Conservation (phyloP, 2,329 filamentous ascomycete species). For the Diatrype stigma region DNA sequence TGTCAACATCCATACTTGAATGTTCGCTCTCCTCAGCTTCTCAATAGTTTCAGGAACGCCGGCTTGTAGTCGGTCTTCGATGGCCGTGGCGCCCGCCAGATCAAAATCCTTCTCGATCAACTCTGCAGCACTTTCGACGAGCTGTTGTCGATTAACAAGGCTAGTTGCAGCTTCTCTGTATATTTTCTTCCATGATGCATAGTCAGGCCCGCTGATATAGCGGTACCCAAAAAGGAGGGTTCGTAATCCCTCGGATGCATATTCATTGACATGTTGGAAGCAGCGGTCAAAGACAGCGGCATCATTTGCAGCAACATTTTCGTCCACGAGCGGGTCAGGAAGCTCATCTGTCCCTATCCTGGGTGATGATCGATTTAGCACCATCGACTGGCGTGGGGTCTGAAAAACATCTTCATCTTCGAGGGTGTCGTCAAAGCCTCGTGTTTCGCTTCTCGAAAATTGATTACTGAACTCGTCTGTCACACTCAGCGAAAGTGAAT, state of each 20-base stretch:
- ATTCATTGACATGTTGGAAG: constrained; percentile 85
- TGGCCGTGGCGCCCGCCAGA: constrained; percentile 81
- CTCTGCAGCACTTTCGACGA: constrained; percentile 77
- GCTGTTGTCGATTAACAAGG: constrained; percentile 71
- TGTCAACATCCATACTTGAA: constrained; percentile 96
- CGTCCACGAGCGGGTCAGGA: constrained; percentile 54
- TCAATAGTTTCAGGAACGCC: constrained; percentile 91
- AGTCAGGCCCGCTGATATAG: constrained; percentile 71
- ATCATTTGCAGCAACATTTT: constrained; percentile 57
- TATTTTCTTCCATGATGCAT: constrained; percentile 68
- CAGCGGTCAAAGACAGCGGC: constrained; percentile 72
- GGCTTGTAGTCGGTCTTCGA: constrained; percentile 88
- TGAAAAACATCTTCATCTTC: constrained; percentile 18
- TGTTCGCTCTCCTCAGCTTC: constrained; percentile 79
- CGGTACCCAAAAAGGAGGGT: constrained; percentile 82
- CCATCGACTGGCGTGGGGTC: constrained; percentile 27
- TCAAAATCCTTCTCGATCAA: constrained; percentile 78
- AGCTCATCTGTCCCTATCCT: constrained; percentile 29
- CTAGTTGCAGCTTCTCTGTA: constrained; percentile 82
- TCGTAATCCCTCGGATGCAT: constrained; percentile 81
- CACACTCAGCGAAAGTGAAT: constrained; percentile 8
- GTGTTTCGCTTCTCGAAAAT: constrained; percentile 30
- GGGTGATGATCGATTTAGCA: constrained; percentile 32
- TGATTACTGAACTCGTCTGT: constrained; percentile 32
- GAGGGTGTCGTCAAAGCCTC: constrained; percentile 20